phyloP scores from a whole-genome alignment of 768 basidiomycete genomes.

The Pholiota molesta region DNA sequence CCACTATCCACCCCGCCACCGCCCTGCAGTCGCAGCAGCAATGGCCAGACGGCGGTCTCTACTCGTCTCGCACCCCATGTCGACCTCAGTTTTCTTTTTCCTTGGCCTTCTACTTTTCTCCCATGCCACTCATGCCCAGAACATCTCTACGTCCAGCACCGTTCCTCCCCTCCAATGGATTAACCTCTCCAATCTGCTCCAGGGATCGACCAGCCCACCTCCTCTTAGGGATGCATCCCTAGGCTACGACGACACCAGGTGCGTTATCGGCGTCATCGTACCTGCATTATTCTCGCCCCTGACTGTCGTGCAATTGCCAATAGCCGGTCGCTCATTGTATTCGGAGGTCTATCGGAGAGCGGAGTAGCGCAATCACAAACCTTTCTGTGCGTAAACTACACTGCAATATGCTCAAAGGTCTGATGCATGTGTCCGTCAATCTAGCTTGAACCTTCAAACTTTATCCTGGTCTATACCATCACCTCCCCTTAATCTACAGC shows the following conservation, averaged over 20 bases:
- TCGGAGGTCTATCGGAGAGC: conserved; percentile 73
- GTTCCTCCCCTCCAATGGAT: conserved; percentile 77
- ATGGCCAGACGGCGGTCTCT: conserved; percentile 33
- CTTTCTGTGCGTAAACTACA: conserved; percentile 54
- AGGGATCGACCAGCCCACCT: conserved; percentile 57
- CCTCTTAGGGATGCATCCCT: conserved; percentile 74
- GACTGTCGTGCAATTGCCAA: conserved; percentile 33
- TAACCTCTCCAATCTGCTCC: conserved; percentile 61
- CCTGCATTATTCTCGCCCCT: conserved; percentile 12
- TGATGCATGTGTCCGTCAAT: conserved; percentile 10
- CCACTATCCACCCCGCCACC: conserved; percentile 8
- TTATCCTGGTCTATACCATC: conserved; percentile 62
- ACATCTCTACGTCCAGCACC: conserved; percentile 54
- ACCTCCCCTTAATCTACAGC: conserved; percentile 50
- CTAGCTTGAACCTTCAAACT: conserved; percentile 63
- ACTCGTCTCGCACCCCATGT: conserved; percentile 20
- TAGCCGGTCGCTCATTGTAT: conserved; percentile 66
- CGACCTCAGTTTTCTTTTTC: conserved; percentile 30
- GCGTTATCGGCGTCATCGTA: background rate
- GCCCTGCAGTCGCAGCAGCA: conserved; percentile 9
- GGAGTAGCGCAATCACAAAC: conserved; percentile 67
- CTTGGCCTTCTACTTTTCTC: conserved; percentile 25
- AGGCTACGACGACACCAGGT: conserved; percentile 58
- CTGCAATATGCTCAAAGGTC: conserved; percentile 1
- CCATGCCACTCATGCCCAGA: conserved; percentile 37